Base-by-base conservation (phyloP, 2,329 filamentous ascomycete species). In the Hypoxylon sp. region DNA sequence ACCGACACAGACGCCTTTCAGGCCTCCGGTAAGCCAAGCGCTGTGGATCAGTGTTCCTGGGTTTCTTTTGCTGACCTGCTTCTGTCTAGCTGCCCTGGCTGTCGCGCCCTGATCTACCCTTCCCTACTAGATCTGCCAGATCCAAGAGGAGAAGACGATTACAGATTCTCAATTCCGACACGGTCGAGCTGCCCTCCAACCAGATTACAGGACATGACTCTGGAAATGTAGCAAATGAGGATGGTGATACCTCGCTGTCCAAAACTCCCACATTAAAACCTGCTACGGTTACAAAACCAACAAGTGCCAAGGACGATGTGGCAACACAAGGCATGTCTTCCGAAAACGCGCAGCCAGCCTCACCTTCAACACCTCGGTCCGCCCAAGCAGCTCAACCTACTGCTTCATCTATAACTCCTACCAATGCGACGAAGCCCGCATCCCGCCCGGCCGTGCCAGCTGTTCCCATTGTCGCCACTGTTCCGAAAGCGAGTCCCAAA, bases 61-160 rank as follows among this genome's bases (percentile, higher is more conserved):
- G 45, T 24, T 24, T 20, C 35, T 47, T n/a, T 49, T 38, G 27
- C 70, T 78, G 62, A 78, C 54, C 31, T 10, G 26, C 60, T 17
- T 51, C 31, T 23, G 55, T 55, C 10, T 55, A 87, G 83, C 73
- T 88, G 8, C 85, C 85, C 8, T 88, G 85, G 84, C 67, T 79
- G 21, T 86, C 84, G 0, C 73, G 72, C 26, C 81, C 82, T 3
- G 80, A 83, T 26, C 65, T 73, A 23, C 74, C 77, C 8, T 88
- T 85, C 66, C 84, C 85, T 10, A 66, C 67, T 3, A 76, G 73
- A 64, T 64, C 71, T 29, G 35, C 73, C 10, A 79, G 74, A 65
- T 73, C 75, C 29, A 78, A 75, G 63, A 80, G 79, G 70, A 80
- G 75, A 64, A 71, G 70, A 60, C 73, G 71, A 48, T 62, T 69